Percentiles rank a stretch among this genome's conserved stretches.
Conservation (phyloP, 257 asterid genomes). For the Thymus mandschuricus region DNA sequence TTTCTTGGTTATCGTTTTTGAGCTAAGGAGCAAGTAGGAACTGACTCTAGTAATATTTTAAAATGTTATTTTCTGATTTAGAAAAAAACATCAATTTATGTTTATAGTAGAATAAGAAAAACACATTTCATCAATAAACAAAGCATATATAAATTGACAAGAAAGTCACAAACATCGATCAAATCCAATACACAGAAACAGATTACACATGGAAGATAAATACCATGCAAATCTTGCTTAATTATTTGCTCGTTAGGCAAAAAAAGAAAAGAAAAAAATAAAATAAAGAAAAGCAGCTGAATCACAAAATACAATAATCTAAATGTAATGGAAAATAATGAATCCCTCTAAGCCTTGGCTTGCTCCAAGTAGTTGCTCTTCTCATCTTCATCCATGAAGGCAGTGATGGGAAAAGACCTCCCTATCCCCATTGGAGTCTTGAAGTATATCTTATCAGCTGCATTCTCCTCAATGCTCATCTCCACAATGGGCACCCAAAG, state of each 20-base stretch:
- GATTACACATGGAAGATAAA: too few relatives aligned
- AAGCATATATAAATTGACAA: too few relatives aligned
- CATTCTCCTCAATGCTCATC: constrained; percentile 70
- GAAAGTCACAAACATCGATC: too few relatives aligned
- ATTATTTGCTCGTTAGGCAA: neutral
- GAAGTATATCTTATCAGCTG: constrained; percentile 59
- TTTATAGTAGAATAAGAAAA: too few relatives aligned
- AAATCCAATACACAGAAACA: too few relatives aligned
- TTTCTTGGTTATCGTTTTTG: too few relatives aligned
- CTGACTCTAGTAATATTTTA: too few relatives aligned
- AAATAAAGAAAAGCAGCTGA: neutral
- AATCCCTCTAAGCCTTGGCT: constrained; percentile 25
- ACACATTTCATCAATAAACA: too few relatives aligned
- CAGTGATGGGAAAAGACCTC: constrained; percentile 70
- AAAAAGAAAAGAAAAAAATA: neutral
- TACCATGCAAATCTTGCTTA: neutral
- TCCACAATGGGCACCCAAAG: constrained; percentile 94
- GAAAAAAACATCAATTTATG: too few relatives aligned
- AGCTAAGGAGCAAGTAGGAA: too few relatives aligned
- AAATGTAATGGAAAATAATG: too few relatives aligned
- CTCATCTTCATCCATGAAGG: constrained; percentile 80
- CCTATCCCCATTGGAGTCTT: constrained; percentile 93
- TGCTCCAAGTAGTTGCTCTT: constrained; percentile 45
- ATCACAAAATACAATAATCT: neutral
- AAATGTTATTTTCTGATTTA: too few relatives aligned